Evolutionary conservation across 495 filamentous ascomycete genomes (phyloP), one percentile per base, ranked within the genome.

Genomic region (Elasticomyces elasticus): DNA sequence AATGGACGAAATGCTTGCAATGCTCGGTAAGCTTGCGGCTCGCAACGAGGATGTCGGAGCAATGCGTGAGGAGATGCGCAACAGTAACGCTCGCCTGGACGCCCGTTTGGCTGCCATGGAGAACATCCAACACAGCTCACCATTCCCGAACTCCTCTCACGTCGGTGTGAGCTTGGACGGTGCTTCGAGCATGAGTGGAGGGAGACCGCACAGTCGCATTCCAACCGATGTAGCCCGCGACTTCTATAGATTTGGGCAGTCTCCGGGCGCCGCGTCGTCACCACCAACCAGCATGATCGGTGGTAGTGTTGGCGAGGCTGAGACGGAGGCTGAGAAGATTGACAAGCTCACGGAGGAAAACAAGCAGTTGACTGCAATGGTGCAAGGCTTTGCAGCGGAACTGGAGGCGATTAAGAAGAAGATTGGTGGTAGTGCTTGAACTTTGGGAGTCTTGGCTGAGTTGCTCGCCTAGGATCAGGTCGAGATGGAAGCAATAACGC

Each of bases 51-150:
- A 55, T 13, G 22, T 60, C 20, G 45, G 7, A 17, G 31, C 25
- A 17, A 37, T 60, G 38, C 52, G 53, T 17, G 53, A 55, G 1
- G 58, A 60, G 47, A 47, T 60, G 58, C 52, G 58, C 1, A 53
- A 35, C 1, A 27, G 19, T 6, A 51, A 52, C 26, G 31, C 23
- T 23, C 25, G 53, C 5, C 28, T 60, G 12, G 53, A 51, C 7
- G 58, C 23, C 4, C 53, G 58, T 10, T 27, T 60, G 19, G 53
- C 46, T 9, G 43, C 22, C 22, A 31, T 60, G 2, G 58, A 60
- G 49, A 30, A 15, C n/a, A 38, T 50, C 37, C 46, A 40, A 23
- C 25, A 19, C 2, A 9, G n/a, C 1, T 54, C 51, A 28, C 42
- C 51, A 2, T 25, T 28, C 11, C 28, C 43, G 7, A 49, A 24